Base-by-base conservation (phyloP, 768 basidiomycete species). In the Tulasnella calospora region DNA sequence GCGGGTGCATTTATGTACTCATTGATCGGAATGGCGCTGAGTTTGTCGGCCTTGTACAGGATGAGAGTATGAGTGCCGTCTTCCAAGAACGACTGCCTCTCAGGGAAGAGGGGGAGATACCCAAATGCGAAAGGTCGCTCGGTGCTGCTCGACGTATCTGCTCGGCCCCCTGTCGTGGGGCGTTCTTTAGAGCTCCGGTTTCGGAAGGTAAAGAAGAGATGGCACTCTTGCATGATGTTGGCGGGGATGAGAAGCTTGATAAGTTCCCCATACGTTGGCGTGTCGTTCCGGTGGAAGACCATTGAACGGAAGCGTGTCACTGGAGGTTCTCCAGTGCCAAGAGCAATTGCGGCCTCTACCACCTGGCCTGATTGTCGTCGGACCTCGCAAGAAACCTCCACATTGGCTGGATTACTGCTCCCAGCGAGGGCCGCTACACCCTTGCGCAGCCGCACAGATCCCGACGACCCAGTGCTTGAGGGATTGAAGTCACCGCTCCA, bases 171-270 rank as follows among this genome's bases (percentile, higher is more conserved):
- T 8, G 57, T 74, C 30, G 77, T 74, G 0, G 75, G 41, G 36
- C 55, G 76, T 47, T 80, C 80, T 74, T 75, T 81, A 46, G 76
- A 77, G 19, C 73, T 81, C 30, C 85, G 91, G 82, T 94, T 92
- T 55, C 94, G 90, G 85, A 98, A 96, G 0, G 94, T 94, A 85
- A 99, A 94, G 88, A 97, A 98, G 19, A 99, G 85, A 83, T 98
- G 97, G 90, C 94, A 96, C 57, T 90, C 88, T 2, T 91, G 90
- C 51, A 91, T 87, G 10, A 89, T 88, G 12, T 90, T 86, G 17
- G 87, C 84, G 30, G 94, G 92, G 12, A 99, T 84, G 79, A 90
- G 88, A 21, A 99, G 86, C 84, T 99, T 99, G 84, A 98, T 88
- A 71, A 98, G 89, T 84, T 99, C 97, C 46, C 94, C 94, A 83